phyloP scores from a whole-genome alignment of 164 flowering plant species.

The Nymphaea thermarum region DNA sequence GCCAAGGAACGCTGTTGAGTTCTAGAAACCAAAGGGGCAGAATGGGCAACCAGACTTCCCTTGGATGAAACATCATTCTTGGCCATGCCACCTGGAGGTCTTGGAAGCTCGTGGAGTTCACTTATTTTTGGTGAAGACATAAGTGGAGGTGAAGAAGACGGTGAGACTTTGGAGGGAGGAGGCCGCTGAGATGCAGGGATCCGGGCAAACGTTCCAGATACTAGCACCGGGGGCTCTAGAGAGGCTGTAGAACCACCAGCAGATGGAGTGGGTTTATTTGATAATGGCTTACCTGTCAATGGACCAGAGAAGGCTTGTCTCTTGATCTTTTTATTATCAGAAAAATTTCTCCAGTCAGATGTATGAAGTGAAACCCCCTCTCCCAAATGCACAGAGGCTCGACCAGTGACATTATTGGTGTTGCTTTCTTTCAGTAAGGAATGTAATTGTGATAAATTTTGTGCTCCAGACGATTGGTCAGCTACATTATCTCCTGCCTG shows the following conservation, averaged over 20 bases:
- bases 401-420: conserved; percentile 21
- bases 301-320: conserved; percentile 78
- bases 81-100: conserved; percentile 43
- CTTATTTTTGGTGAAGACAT: conserved; percentile 66
- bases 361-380: conserved; percentile 26
- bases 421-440: conserved; percentile 70
- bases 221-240: conserved; percentile 20
- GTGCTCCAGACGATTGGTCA: conserved; percentile 23
- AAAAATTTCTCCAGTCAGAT: conserved; percentile 18
- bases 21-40: conserved; percentile 56
- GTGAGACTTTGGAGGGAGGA: conserved; percentile 50
- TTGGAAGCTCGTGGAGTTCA: conserved; percentile 95
- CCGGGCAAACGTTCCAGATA: conserved; percentile 38
- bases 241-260: conserved; percentile 34
- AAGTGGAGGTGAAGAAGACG: conserved; percentile 45
- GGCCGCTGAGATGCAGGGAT: conserved; percentile 24
- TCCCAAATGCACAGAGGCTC: conserved; percentile 40
- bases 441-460: conserved; percentile 13
- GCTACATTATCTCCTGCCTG: conserved; percentile 21
- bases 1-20: conserved; percentile 20
- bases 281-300: conserved; percentile 34
- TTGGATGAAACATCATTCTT: conserved; percentile 19
- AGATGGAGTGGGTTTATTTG: conserved; percentile 25
- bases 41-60: conserved; percentile 28
- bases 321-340: conserved; percentile 43